Base-by-base conservation (phyloP, 2,329 filamentous ascomycete genomes). In the Cercospora zeae-maydis region DNA sequence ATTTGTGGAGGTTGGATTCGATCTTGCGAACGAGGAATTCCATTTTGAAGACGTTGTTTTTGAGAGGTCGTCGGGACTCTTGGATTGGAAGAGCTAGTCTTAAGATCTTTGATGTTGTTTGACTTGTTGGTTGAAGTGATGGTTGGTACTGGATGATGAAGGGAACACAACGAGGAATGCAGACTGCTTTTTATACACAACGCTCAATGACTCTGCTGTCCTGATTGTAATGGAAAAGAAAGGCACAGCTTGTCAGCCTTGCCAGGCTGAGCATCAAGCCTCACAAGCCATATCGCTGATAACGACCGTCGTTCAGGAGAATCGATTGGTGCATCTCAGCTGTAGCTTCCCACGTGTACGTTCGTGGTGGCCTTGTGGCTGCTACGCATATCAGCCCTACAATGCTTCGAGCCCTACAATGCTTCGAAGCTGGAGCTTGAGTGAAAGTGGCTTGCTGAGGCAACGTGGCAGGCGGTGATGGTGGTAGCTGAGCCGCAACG, bases 331-430 rank as follows among this genome's bases (percentile, higher is more conserved):
- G 30, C 27, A 30, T 34, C n/a, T n/a, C n/a, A 21, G 33, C 14
- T 16, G 9, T n/a, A 34, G 19, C 37, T 36, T 49, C 30, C 24
- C 37, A 49, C 42, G 30, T 58, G 56, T 49, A 27, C 56, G 27
- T 31, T 58, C 56, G 56, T 58, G 39, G 56, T 58, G 39, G 56
- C 56, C 56, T 58, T 58, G 56, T 58, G 56, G 56, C 56, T 47
- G 37, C 27, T 51, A 0, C 37, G 31, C 24, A 45, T 3, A 33
- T 58, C 56, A 58, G 56, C 56, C 56, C 39, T 58, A 58, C 56
- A 36, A 34, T 19, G 56, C 39, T 19, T 58, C 42, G 56, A 30
- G 56, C 56, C 56, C 39, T 58, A 58, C 56, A 36, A 34, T 19
- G 56, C 39, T 19, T 58, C 42, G 56, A 30, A 47, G 39, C 27